Base-by-base conservation (phyloP, 2,329 filamentous ascomycete species). In the Penicillium sp. region DNA sequence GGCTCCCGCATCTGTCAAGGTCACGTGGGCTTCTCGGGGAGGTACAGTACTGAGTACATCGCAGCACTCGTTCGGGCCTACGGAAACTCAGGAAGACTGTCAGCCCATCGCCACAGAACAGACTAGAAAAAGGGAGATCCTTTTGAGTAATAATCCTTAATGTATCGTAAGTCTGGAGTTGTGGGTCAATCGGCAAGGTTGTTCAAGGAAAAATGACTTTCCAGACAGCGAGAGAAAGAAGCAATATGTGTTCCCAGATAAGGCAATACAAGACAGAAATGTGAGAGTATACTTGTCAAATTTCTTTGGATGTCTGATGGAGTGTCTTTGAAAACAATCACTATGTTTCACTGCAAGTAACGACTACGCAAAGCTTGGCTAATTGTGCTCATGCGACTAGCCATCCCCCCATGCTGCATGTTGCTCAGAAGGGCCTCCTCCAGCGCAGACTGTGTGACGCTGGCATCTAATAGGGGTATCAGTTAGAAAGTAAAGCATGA, bases 391-490 rank as follows among this genome's bases (percentile, higher is more conserved):
- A 81, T 81, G 44, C 79, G 72, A 60, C 80, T 81, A 10, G 78
- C 78, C 70, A 81, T 77, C 6, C 77, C 77, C 16, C 77, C 78
- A 54, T 85, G 81, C 55, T 86, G 83, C 78, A 88, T 86, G 56
- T 87, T 85, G 66, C 84, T 87, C 63, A 87, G 72, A 43, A 88
- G 73, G 6, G 85, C 86, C 64, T 88, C 86, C 66, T 88, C 86
- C 27, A 89, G 75, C 3, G 86, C 86, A 14, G 84, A 87, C 67
- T 87, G 85, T 53, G 86, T 87, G 22, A 89, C 83, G 60, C 85
- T 86, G 7, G 85, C 81, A 75, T 86, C 85, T 84, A 19, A n/a
- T 40, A 3, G 16, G 9, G 14, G 18, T 52, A 27, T 50, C 31
- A 57, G 46, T 40, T 14, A 43, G 39, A 14, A 50, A 18, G 16